phyloP scores from a whole-genome alignment of 352 stramenopile species.

The Globisporangium spiculum region DNA sequence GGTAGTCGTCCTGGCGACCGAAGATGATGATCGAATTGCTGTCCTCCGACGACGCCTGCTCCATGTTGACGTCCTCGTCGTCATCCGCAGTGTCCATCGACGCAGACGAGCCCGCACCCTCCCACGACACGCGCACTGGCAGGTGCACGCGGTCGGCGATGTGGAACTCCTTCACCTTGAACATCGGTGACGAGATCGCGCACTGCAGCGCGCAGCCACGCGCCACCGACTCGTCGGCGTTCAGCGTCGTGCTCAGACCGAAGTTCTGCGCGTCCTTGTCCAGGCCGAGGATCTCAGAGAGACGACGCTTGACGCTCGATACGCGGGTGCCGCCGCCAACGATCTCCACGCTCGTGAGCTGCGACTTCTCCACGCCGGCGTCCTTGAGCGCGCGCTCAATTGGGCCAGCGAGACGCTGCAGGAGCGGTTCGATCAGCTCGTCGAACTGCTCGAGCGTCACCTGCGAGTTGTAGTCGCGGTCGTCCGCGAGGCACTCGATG shows the following conservation, averaged over 20 bases:
- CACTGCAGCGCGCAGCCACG: slow-evolving; percentile 97
- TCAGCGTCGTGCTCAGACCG: slow-evolving; percentile 98
- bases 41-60: slow-evolving; percentile 43
- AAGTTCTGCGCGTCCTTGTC: slow-evolving; percentile 94
- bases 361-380: slow-evolving; percentile 86
- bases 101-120: slow-evolving; percentile 52
- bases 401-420: slow-evolving; percentile 79
- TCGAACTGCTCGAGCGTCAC: slow-evolving; percentile 96
- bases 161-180: slow-evolving; percentile 95
- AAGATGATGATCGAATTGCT: slow-evolving; percentile 95
- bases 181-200: slow-evolving; percentile 97
- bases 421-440: slow-evolving; percentile 87
- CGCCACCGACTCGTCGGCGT: slow-evolving; percentile 98
- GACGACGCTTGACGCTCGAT: slow-evolving; percentile 92
- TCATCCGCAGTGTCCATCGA: slow-evolving; percentile 60
- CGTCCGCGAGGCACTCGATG: slow-evolving; percentile 97
- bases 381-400: slow-evolving; percentile 85
- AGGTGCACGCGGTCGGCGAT: slow-evolving; percentile 89
- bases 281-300: slow-evolving; percentile 90
- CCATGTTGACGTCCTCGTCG: slow-evolving; percentile 88
- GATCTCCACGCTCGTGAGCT: slow-evolving; percentile 95
- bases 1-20: slow-evolving; percentile 94
- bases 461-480: slow-evolving; percentile 95
- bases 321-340: slow-evolving; percentile 95
- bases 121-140: slow-evolving; percentile 94